Percentiles rank a stretch among this genome's conserved stretches.
phyloP scores from a whole-genome alignment of 495 filamentous ascomycete species.

The Aspergillus mulundensis region DNA sequence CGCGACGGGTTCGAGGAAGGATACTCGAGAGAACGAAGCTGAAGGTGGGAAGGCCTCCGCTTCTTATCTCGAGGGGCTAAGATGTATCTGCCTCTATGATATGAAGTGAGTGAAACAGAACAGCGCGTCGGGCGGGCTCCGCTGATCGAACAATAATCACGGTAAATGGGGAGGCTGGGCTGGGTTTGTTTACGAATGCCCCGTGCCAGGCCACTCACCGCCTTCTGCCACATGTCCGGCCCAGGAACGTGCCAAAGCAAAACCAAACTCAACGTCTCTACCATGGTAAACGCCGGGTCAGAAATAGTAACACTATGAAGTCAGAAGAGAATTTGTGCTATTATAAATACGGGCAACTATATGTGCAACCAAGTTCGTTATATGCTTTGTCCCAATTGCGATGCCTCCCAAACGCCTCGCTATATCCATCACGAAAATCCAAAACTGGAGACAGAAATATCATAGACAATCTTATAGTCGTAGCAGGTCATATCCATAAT shows the following conservation, averaged over 20 bases:
- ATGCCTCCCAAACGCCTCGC: constrained; percentile 19
- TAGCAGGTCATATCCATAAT: constrained; percentile 14
- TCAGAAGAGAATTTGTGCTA: neutral
- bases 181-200: constrained; percentile 17
- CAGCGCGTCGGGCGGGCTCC: constrained; percentile 5
- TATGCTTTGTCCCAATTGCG: constrained; percentile 1
- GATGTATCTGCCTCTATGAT: constrained; percentile 2
- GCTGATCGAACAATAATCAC: neutral
- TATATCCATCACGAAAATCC: constrained; percentile 8
- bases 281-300: neutral
- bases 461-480: constrained; percentile 10
- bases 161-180: constrained; percentile 15
- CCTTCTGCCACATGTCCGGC: neutral
- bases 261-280: neutral
- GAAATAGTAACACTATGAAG: neutral
- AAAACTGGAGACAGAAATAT: neutral
- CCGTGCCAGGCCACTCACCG: constrained; percentile 1
- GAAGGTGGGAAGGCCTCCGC: neutral
- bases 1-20: constrained; percentile 6
- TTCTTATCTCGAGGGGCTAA: neutral
- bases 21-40: constrained; percentile 2
- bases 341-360: neutral
- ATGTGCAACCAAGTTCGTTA: constrained; percentile 9
- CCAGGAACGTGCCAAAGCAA: neutral
- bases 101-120: neutral